Evolutionary conservation across 441 rosid genomes (phyloP).

Genomic region (Mallotus repandus): DNA sequence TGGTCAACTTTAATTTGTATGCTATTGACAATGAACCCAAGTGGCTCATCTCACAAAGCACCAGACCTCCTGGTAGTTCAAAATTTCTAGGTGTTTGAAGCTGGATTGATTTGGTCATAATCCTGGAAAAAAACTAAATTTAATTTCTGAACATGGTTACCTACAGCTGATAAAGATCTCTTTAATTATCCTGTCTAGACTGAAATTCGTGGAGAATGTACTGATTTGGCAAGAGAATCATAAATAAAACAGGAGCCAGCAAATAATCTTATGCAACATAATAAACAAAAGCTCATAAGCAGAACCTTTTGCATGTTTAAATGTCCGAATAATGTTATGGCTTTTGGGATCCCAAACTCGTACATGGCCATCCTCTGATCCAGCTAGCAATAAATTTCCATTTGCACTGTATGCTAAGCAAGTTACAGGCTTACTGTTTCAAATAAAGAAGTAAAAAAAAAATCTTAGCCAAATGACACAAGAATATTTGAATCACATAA

Average conservation of each 20-base stretch:
- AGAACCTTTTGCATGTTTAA: conserved; percentile 65
- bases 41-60: too few relatives aligned
- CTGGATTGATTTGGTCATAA: not conserved
- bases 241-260: too few relatives aligned
- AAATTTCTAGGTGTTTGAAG: not conserved
- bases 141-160: too few relatives aligned
- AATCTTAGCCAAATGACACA: not conserved
- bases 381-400: conserved; percentile 65
- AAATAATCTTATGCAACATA: conserved; percentile 5
- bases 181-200: too few relatives aligned
- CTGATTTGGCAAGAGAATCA: too few relatives aligned
- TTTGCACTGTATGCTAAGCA: conserved; percentile 60
- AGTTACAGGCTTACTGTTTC: conserved; percentile 68
- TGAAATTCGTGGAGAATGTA: too few relatives aligned
- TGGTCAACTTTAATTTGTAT: not conserved
- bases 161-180: too few relatives aligned
- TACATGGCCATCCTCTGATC: conserved; percentile 78
- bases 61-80: not conserved
- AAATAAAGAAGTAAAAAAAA: not conserved
- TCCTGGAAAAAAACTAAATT: not conserved
- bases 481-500: not conserved
- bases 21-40: too few relatives aligned
- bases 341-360: conserved; percentile 63
- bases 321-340: conserved; percentile 46
- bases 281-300: conserved; percentile 3